phyloP scores from a whole-genome alignment of 2,329 filamentous ascomycete species.

The Penicillium crustosum region DNA sequence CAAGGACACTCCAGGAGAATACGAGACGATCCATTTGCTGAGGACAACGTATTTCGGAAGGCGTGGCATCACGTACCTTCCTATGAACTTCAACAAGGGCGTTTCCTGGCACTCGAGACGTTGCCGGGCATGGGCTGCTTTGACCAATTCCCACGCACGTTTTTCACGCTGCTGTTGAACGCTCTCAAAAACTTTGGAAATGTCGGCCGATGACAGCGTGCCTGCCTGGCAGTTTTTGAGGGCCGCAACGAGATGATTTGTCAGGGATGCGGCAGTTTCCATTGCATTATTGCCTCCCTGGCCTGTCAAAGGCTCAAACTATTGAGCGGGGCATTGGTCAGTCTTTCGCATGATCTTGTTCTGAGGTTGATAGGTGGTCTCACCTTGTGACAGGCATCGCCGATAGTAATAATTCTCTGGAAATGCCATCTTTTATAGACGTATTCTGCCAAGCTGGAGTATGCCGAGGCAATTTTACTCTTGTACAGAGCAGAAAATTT shows the following conservation, averaged over 20 bases:
- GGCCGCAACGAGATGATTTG: slow-evolving; percentile 14
- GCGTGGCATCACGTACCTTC: slow-evolving; percentile 9
- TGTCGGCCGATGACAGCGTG: slow-evolving; percentile 3
- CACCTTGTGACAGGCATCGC: slow-evolving; percentile 21
- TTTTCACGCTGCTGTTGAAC: slow-evolving; percentile 15
- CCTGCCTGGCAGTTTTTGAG: neutral
- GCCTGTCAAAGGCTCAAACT: slow-evolving; percentile 20
- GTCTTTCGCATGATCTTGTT: neutral
- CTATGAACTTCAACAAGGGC: slow-evolving; percentile 13
- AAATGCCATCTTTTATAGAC: slow-evolving; percentile 23
- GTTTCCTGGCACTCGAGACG: slow-evolving; percentile 20
- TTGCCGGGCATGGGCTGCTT: slow-evolving; percentile 15
- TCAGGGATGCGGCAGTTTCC: slow-evolving; percentile 21
- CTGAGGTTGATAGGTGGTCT: neutral
- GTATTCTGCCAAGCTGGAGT: slow-evolving; percentile 20
- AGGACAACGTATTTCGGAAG: neutral
- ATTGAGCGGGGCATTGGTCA: neutral
- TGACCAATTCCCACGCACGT: slow-evolving; percentile 10
- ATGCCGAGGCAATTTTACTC: slow-evolving; percentile 13
- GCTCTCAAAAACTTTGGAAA: slow-evolving; percentile 8
- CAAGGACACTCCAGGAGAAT: slow-evolving; percentile 10
- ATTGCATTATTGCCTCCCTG: slow-evolving; percentile 24
- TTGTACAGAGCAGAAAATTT: slow-evolving; percentile 25
- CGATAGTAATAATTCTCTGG: slow-evolving; percentile 17
- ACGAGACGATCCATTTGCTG: slow-evolving; percentile 3